Evolutionary conservation across 2,329 filamentous ascomycete genomes (phyloP), one percentile per base, ranked within the genome.

Genomic region (Macrophomina phaseolina): DNA sequence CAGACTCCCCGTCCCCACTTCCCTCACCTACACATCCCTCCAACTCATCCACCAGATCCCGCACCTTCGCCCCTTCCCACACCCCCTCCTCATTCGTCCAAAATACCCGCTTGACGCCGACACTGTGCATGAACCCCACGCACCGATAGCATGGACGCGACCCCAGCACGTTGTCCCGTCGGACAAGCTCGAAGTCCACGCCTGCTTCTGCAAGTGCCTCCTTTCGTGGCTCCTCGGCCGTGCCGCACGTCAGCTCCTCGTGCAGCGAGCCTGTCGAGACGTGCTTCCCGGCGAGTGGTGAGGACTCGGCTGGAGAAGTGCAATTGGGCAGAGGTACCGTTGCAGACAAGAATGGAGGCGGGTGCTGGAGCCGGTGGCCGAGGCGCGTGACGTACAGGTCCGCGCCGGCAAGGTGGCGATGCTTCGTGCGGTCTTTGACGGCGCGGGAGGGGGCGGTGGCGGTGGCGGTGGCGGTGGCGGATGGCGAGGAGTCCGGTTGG

Each of bases 101-200:
- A 71, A 84, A 85, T 0, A 85, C 83, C 12, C 84, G 78, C 69
- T 82, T 83, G 71, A 86, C 83, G 12, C 83, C 84, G 1, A 81
- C 82, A 3, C 80, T 79, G 66, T 84, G 76, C 83, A 86, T 85
- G 70, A 83, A 83, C 2, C 76, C 74, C 16, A 85, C 79, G 70
- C 83, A 86, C 3, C 83, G 78, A 70, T 86, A 86, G 73, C 84
- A 86, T 0, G 83, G 84, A 5, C 80, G 77, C 5, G 83, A 85
- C 6, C 79, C 75, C 34, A 75, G 74, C 14, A 80, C 73, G 52
- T 38, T 38, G 1, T n/a, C 38, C 16, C n/a, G 45, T 23, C 32
- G 9, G 2, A 28, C 5, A 5, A 18, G 7, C 40, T 5, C n/a
- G 6, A 5, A 23, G 23, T n/a, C n/a, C 2, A 38, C 2, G 5